Conservation (phyloP, 225 moss, liverwort and hornwort genomes). For the Asterella californica region DNA sequence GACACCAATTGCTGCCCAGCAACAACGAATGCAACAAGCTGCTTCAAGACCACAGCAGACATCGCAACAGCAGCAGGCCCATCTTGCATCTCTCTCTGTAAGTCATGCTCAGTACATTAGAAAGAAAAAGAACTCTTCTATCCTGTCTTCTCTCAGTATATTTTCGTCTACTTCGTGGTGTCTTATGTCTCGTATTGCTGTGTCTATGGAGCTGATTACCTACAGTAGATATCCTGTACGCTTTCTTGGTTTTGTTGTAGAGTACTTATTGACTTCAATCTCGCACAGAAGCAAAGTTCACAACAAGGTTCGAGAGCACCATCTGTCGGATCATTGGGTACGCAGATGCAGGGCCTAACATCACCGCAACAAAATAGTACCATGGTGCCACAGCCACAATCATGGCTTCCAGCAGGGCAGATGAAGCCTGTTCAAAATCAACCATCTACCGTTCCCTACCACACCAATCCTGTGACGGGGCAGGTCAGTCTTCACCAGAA, state of each 20-base stretch:
- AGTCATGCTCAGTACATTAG: neutral
- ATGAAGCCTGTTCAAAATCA: conserved; percentile 36
- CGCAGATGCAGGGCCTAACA: conserved; percentile 40
- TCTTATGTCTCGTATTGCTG: neutral
- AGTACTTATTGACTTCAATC: neutral
- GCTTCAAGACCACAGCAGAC: conserved; percentile 29
- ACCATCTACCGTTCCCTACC: conserved; percentile 28
- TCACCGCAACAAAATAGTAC: conserved; percentile 31
- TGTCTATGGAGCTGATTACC: neutral
- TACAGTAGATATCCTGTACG: neutral
- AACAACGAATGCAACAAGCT: conserved; percentile 32
- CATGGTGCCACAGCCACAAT: conserved; percentile 28
- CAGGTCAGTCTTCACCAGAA: conserved; percentile 32
- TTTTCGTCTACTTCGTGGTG: neutral
- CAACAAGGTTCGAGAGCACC: conserved; percentile 29
- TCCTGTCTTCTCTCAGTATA: neutral
- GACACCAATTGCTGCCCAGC: conserved; percentile 34
- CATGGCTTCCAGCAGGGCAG: conserved; percentile 38
- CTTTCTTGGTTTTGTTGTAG: neutral
- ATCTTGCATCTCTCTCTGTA: conserved; percentile 32
- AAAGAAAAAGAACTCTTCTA: neutral
- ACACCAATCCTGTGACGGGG: conserved; percentile 22
- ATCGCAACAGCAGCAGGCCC: conserved; percentile 31
- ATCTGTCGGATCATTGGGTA: conserved; percentile 32
- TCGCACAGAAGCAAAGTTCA: conserved; percentile 30